Percentiles rank a stretch among this genome's conserved stretches.
These are phyloP conservation scores for Kregervanrija pseudodelftensis DNA, from an alignment of 805 yeast genomes.

Conservation along the genomic window DNA sequence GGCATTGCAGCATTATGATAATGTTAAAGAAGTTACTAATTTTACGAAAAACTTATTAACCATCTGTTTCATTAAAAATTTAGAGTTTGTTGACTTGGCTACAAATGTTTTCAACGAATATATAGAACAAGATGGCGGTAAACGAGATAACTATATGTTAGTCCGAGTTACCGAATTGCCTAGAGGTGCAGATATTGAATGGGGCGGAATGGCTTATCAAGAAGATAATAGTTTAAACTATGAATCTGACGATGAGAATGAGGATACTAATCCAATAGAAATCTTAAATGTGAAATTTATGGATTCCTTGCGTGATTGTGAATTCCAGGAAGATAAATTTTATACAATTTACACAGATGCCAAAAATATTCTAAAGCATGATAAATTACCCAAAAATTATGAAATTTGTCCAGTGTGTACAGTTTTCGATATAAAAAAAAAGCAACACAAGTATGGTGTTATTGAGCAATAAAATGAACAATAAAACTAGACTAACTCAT, in stretches of 20 bases:
- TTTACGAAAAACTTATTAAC: slow-evolving; percentile 37
- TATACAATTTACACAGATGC: slow-evolving; percentile 20
- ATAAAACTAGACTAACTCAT: neutral
- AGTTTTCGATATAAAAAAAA: neutral
- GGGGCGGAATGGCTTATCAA: slow-evolving; percentile 60
- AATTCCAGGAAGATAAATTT: slow-evolving; percentile 11
- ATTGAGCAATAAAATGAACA: neutral
- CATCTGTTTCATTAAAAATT: slow-evolving; percentile 48
- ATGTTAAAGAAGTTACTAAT: slow-evolving; percentile 50
- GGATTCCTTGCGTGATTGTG: slow-evolving; percentile 35
- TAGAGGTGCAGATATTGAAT: slow-evolving; percentile 57
- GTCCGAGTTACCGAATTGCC: slow-evolving; percentile 57
- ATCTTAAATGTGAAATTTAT: slow-evolving; percentile 38
- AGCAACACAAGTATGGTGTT: neutral
- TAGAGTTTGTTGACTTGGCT: slow-evolving; percentile 24
- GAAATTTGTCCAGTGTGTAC: slow-evolving; percentile 6
- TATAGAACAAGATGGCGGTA: slow-evolving; percentile 13
- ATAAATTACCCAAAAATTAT: neutral
- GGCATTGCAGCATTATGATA: slow-evolving; percentile 68
- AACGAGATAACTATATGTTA: slow-evolving; percentile 29
- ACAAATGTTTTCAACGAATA: slow-evolving; percentile 41
- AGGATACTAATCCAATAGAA: slow-evolving; percentile 14
- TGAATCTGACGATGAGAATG: slow-evolving; percentile 30
- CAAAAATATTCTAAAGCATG: neutral
- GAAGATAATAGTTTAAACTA: slow-evolving; percentile 33